A percentile compares a stretch with the other conserved stretches of the same genome.
phyloP scores from a whole-genome alignment of 805 yeast species.

The Lipomyces chichibuensis region DNA sequence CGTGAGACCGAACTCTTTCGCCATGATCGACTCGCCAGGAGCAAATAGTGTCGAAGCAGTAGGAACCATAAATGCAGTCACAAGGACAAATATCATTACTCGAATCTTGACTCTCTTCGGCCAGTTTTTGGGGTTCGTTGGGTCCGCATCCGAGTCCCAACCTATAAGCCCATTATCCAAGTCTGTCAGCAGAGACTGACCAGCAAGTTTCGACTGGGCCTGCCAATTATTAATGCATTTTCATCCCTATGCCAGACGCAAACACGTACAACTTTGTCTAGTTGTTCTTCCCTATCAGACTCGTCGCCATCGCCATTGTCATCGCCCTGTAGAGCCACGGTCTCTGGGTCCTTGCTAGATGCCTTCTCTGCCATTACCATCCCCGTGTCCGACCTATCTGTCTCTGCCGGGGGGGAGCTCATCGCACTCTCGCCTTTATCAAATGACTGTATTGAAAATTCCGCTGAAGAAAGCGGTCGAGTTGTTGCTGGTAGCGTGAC shows the following conservation, averaged over 20 bases:
- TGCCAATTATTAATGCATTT: background rate
- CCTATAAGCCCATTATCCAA: slow-evolving; percentile 29
- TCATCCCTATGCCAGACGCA: background rate
- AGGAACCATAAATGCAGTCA: slow-evolving; percentile 32
- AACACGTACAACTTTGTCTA: background rate
- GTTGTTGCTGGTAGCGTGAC: background rate
- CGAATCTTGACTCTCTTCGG: slow-evolving; percentile 46
- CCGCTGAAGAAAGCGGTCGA: background rate
- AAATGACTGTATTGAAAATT: too few species aligned
- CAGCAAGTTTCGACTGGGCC: background rate
- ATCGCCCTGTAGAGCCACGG: too few species aligned
- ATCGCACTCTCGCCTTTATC: too few species aligned
- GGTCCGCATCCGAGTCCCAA: slow-evolving; percentile 44
- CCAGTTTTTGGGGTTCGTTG: slow-evolving; percentile 47
- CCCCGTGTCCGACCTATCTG: background rate
- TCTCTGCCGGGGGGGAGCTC: background rate
- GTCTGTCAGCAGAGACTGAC: slow-evolving; percentile 17
- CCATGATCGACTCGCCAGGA: slow-evolving; percentile 38
- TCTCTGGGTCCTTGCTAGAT: background rate
- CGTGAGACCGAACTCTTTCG: slow-evolving; percentile 42
- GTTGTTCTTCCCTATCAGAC: background rate
- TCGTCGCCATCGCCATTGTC: background rate
- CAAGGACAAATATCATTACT: slow-evolving; percentile 41
- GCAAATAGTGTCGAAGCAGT: slow-evolving; percentile 31
- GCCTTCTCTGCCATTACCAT: background rate